Evolutionary conservation across 169 alveolate genomes (phyloP).

Genomic region (Miamiensis avidus): DNA sequence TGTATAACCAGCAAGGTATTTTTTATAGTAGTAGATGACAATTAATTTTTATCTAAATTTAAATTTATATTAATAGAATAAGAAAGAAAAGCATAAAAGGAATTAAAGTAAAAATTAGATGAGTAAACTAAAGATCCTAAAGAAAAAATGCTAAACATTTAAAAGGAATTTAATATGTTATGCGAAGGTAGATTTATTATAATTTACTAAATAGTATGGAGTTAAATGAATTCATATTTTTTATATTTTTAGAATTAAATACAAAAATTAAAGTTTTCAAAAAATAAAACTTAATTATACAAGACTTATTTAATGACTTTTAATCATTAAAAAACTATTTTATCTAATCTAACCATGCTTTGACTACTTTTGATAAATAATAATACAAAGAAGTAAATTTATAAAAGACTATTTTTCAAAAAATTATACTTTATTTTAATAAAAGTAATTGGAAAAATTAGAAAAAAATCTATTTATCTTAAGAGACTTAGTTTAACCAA

Average conservation of each 20-base stretch:
- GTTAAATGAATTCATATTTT: not conserved
- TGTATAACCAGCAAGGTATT: constrained; percentile 8
- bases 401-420: not conserved
- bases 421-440: constrained; percentile 9
- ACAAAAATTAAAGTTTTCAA: constrained; percentile 23
- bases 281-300: constrained; percentile 1
- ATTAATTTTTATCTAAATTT: not conserved
- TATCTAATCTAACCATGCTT: constrained; percentile 33
- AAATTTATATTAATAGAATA: constrained; percentile 5
- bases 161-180: constrained; percentile 33
- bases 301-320: constrained; percentile 35
- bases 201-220: not conserved
- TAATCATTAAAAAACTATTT: constrained; percentile 23
- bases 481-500: constrained; percentile 18
- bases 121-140: constrained; percentile 41
- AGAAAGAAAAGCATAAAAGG: constrained; percentile 16
- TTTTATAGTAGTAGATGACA: not conserved
- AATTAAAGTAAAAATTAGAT: constrained; percentile 31
- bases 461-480: constrained; percentile 32
- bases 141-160: constrained; percentile 33
- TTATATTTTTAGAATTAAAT: constrained; percentile 1
- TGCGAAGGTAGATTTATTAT: constrained; percentile 27
- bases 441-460: constrained; percentile 38
- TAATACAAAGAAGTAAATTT: constrained; percentile 43
- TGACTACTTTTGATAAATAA: constrained; percentile 45